Base-by-base conservation (phyloP, 306 rosid species). In the Purshia tridentata region DNA sequence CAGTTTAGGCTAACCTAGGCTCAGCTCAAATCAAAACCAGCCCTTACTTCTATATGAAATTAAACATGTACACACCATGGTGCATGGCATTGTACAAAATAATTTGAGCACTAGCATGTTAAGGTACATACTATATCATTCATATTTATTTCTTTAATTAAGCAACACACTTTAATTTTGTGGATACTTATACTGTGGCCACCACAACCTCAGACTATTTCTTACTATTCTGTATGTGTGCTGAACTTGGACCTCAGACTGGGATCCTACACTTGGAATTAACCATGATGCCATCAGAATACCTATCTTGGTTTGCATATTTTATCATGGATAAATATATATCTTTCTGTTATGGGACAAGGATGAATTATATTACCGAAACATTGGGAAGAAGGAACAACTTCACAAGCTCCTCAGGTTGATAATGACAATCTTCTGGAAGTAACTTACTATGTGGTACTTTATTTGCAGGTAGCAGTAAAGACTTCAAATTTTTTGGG, bases 371-470 rank as follows among this genome's bases (percentile, higher is more conserved):
- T 15, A 54, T 64, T 72, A 74, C 80, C 86, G 51, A 16, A 59
- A 78, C 69, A 82, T 52, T 70, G 6, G 82, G 77, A 50, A 70
- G 80, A 64, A 82, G 77, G 60, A 78, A 82, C 64, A 70, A 61
- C 74, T 69, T 82, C 42, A 75, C 63, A 70, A 78, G 79, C 78
- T 65, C 44, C 67, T 52, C 69, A 41, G 72, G 68, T 44, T 76
- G 64, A 70, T 70, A 82, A 66, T 74, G 78, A 50, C 60, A 59
- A 66, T 70, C 83, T 40, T 82, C 76, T 45, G 76, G 83, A 45
- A 74, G 76, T 46, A 37, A 65, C 11, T 20, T 76, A 74, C 39
- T 56, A 45, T 14, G 5, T 20, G 56, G 56, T 69, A 56, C 15
- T 63, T 69, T 11, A 69, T 63, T 74, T 62, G 72, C 57, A 47